Percentiles rank a stretch among this genome's conserved stretches.
phyloP scores from a whole-genome alignment of 1,284 basidiomycete genomes.

The Fomitiporia mediterranea region DNA sequence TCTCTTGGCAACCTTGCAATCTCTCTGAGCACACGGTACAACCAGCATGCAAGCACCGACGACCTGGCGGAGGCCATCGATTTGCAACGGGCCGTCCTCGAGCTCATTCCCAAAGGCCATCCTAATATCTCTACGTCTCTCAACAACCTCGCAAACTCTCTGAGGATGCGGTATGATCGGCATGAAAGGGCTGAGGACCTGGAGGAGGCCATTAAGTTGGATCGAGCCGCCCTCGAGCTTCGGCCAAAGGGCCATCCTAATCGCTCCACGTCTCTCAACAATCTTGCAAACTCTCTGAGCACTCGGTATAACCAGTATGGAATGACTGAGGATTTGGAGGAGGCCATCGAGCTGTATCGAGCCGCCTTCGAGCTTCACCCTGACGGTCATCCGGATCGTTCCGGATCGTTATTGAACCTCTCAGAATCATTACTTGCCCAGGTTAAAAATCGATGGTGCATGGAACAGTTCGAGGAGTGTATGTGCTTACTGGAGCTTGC shows the following conservation, averaged over 20 bases:
- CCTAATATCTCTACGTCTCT: not conserved
- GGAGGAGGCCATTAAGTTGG: not conserved
- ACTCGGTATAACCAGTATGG: not conserved
- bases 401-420: not conserved
- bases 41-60: not conserved
- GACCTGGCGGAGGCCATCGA: not conserved
- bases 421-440: not conserved
- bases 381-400: not conserved
- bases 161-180: not conserved
- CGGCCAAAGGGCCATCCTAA: not conserved
- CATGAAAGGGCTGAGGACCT: not conserved
- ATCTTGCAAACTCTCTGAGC: not conserved
- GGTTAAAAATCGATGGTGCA: slow-evolving; percentile 21
- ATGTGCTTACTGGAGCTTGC: slow-evolving; percentile 17
- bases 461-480: slow-evolving; percentile 31
- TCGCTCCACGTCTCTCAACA: not conserved
- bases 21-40: not conserved
- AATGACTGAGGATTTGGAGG: not conserved
- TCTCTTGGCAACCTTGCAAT: not conserved
- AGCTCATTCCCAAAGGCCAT: not conserved
- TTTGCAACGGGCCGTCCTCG: not conserved
- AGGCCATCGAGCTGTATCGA: not conserved
- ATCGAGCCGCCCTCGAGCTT: not conserved
- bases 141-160: not conserved
- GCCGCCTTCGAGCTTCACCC: not conserved